A percentile compares a stretch with the other conserved stretches of the same genome.
Conservation (phyloP, 768 basidiomycete species). For the Trametopsis cervina region DNA sequence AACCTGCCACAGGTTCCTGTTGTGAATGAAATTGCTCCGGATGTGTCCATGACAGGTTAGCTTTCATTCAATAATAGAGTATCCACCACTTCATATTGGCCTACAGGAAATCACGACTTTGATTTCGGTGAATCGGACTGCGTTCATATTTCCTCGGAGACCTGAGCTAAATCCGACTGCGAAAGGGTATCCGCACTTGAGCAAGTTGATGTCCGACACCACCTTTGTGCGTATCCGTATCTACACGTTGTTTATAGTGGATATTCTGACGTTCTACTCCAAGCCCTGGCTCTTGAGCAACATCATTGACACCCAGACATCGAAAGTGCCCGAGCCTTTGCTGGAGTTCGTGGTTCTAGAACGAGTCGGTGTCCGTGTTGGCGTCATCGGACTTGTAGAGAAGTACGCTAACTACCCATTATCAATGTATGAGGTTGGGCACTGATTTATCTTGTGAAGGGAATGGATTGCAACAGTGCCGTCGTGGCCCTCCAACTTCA, state of each 20-base stretch:
- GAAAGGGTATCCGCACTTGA: slow-evolving; percentile 56
- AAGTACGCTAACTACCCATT: slow-evolving; percentile 38
- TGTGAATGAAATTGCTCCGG: slow-evolving; percentile 73
- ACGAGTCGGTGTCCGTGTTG: slow-evolving; percentile 61
- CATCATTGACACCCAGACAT: slow-evolving; percentile 65
- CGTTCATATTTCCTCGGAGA: background rate
- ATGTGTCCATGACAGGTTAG: slow-evolving; percentile 75
- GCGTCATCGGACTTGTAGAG: slow-evolving; percentile 84
- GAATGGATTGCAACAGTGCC: slow-evolving; percentile 88
- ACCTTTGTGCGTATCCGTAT: slow-evolving; percentile 51
- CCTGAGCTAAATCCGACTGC: slow-evolving; percentile 1
- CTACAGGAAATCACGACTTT: slow-evolving; percentile 84
- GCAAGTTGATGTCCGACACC: slow-evolving; percentile 63
- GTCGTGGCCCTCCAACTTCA: slow-evolving; percentile 79
- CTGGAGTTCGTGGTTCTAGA: slow-evolving; percentile 62
- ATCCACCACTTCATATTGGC: background rate
- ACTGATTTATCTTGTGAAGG: slow-evolving; percentile 30
- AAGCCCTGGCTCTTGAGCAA: slow-evolving; percentile 94
- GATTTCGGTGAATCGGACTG: slow-evolving; percentile 56
- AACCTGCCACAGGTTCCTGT: slow-evolving; percentile 61
- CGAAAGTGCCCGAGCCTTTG: slow-evolving; percentile 51
- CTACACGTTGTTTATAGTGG: background rate
- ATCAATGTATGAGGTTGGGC: background rate
- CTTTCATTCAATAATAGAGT: slow-evolving; percentile 3
- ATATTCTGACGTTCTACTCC: slow-evolving; percentile 1